Percentiles rank a stretch among this genome's conserved stretches.
These are phyloP conservation scores for Melampsora larici-populina DNA, from an alignment of 1,284 basidiomycete genomes.

Conservation along the genomic window DNA sequence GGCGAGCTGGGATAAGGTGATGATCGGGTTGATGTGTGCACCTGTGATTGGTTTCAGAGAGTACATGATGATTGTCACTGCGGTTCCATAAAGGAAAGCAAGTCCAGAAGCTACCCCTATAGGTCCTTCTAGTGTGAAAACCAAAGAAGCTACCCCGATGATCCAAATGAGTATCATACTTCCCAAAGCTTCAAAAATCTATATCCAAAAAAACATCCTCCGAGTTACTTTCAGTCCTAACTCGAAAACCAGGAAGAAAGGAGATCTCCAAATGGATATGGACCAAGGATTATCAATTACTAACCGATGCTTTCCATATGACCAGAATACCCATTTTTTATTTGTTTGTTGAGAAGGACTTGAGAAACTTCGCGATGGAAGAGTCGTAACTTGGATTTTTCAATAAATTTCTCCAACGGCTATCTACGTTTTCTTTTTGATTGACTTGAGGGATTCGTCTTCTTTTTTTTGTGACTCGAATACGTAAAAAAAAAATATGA, in stretches of 20 bases:
- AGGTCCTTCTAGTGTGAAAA: conserved; percentile 4
- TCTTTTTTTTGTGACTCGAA: too few relatives aligned
- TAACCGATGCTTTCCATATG: conserved; percentile 4
- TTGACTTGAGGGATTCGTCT: too few relatives aligned
- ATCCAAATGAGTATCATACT: conserved; percentile 26
- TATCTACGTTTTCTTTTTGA: too few relatives aligned
- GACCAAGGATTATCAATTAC: neutral
- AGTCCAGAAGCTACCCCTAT: neutral
- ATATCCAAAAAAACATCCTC: neutral
- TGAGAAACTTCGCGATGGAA: neutral
- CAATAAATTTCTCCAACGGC: too few relatives aligned
- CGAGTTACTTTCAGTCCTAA: neutral
- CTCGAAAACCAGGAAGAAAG: neutral
- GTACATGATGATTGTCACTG: conserved; percentile 16
- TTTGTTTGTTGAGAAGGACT: neutral
- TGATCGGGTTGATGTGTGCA: conserved; percentile 36
- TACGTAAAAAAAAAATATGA: too few relatives aligned
- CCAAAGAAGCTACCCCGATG: conserved; percentile 7
- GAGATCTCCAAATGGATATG: neutral
- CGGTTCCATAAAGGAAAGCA: conserved; percentile 11
- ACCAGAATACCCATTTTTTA: neutral
- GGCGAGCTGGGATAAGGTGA: conserved; percentile 17
- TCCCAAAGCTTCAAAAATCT: conserved; percentile 39
- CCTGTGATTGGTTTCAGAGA: conserved; percentile 20
- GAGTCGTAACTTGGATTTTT: too few relatives aligned